These are phyloP conservation scores for Phytophthora syringae DNA, from an alignment of 352 stramenopile genomes.

Conservation along the genomic window DNA sequence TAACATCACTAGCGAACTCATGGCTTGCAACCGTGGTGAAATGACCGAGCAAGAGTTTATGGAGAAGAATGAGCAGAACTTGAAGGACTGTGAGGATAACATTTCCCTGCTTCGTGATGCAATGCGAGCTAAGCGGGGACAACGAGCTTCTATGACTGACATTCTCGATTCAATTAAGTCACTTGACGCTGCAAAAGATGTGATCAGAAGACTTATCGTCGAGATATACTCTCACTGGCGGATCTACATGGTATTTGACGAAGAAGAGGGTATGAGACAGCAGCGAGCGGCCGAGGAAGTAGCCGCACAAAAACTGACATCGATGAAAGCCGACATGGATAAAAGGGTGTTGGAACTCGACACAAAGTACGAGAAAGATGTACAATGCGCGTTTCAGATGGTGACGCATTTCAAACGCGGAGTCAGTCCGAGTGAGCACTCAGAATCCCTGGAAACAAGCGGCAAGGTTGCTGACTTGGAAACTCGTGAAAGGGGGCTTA, in stretches of 20 bases:
- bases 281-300: conserved; percentile 16
- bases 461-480: conserved; percentile 33
- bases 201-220: conserved; percentile 60
- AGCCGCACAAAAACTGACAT: conserved; percentile 12
- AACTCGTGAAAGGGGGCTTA: conserved; percentile 23
- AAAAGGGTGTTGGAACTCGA: conserved; percentile 34
- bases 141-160: conserved; percentile 33
- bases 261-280: conserved; percentile 32
- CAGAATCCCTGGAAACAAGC: conserved; percentile 24
- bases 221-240: conserved; percentile 62
- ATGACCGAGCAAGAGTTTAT: conserved; percentile 65
- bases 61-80: conserved; percentile 53
- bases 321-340: conserved; percentile 31
- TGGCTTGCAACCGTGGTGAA: conserved; percentile 29
- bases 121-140: conserved; percentile 30
- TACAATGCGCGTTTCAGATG: conserved; percentile 45
- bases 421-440: conserved; percentile 7
- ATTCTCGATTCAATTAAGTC: conserved; percentile 57
- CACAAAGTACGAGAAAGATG: conserved; percentile 43
- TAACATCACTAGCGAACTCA: conserved; percentile 48
- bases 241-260: conserved; percentile 39
- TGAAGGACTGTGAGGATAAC: conserved; percentile 63
- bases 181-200: conserved; percentile 48
- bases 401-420: conserved; percentile 37
- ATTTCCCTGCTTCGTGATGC: conserved; percentile 62